Conservation (phyloP, 371 early-diverging fungal species). For the Coemansia sp. region DNA sequence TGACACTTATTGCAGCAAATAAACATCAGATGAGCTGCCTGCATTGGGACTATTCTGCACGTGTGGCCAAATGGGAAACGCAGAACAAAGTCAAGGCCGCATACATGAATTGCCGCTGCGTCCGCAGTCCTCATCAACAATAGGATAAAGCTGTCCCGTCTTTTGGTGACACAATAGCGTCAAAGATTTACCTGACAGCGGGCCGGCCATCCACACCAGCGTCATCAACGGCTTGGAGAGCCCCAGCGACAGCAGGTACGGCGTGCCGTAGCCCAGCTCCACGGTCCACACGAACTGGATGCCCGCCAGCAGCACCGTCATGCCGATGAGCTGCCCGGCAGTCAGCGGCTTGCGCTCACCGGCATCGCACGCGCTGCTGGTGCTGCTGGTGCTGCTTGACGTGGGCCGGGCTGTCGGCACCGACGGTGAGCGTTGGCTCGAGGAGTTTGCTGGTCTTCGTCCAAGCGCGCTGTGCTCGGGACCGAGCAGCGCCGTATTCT, state of each 20-base stretch:
- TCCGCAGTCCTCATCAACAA: conserved; percentile 1
- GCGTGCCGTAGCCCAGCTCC: conserved; percentile 83
- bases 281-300: conserved; percentile 61
- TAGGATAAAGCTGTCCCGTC: neutral
- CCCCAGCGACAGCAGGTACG: conserved; percentile 84
- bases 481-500: conserved; percentile 18
- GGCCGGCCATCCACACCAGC: conserved; percentile 96
- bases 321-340: conserved; percentile 24
- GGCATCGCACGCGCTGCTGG: conserved; percentile 1
- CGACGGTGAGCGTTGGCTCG: neutral
- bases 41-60: neutral
- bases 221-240: conserved; percentile 81
- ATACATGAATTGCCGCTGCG: conserved; percentile 6
- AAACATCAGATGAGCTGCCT: neutral
- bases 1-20: conserved; percentile 11
- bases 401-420: neutral
- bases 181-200: conserved; percentile 57
- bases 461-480: neutral
- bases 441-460: conserved; percentile 9
- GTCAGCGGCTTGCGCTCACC: conserved; percentile 28
- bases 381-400: conserved; percentile 6
- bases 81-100: conserved; percentile 3
- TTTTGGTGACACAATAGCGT: too few relatives aligned
- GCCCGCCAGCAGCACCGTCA: conserved; percentile 51
- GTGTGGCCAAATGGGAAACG: neutral